Conservation (phyloP, 2,329 filamentous ascomycete genomes). For the Trichoderma hamatum region DNA sequence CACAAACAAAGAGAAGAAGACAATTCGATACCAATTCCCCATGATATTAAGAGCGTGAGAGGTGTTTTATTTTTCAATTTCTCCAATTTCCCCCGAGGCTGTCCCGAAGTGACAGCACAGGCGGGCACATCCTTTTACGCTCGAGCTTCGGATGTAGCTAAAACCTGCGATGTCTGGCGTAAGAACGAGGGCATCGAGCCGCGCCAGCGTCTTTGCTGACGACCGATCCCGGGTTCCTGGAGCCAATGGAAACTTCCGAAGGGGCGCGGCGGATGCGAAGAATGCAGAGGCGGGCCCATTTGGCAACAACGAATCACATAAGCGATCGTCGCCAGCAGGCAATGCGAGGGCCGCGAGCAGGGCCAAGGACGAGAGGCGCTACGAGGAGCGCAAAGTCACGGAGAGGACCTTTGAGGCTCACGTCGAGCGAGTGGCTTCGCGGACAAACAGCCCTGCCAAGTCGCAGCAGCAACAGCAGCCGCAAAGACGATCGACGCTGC, state of each 20-base stretch:
- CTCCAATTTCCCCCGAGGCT: background rate
- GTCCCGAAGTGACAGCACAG: background rate
- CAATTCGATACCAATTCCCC: background rate
- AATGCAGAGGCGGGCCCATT: conserved; percentile 43
- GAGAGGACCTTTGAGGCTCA: conserved; percentile 62
- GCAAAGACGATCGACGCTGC: conserved; percentile 34
- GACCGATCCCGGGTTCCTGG: conserved; percentile 44
- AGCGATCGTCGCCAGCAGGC: conserved; percentile 61
- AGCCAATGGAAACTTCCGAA: conserved; percentile 41
- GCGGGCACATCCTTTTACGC: background rate
- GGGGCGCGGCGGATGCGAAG: conserved; percentile 43
- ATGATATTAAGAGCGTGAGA: background rate
- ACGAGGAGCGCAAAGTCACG: conserved; percentile 57
- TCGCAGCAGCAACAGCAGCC: conserved; percentile 49
- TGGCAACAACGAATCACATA: conserved; percentile 51
- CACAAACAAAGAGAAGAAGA: background rate
- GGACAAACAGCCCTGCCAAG: conserved; percentile 62
- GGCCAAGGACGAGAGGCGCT: conserved; percentile 46
- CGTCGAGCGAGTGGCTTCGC: conserved; percentile 63
- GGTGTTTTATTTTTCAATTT: background rate
- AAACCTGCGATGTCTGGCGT: conserved; percentile 44
- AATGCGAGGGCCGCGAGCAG: conserved; percentile 56
- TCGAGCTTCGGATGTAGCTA: conserved; percentile 41
- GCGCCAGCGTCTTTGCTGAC: conserved; percentile 45
- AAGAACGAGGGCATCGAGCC: conserved; percentile 47